A percentile compares a stretch with the other conserved stretches of the same genome.
Conservation (phyloP, 1,139 yeast species). For the Hansenula lynferdii region DNA sequence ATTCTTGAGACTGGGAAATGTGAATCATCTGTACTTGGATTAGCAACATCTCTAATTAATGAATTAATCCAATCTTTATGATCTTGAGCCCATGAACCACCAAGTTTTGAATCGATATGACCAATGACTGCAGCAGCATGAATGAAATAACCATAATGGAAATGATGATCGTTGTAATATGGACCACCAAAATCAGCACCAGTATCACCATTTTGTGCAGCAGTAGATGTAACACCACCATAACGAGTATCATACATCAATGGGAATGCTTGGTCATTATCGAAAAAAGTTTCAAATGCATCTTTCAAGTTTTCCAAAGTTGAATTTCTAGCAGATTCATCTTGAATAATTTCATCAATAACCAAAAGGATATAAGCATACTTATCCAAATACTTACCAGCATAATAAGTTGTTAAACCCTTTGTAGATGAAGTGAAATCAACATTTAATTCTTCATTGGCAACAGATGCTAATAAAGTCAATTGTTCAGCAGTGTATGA, state of each 20-base stretch:
- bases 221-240: slow-evolving; percentile 66
- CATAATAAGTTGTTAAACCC: slow-evolving; percentile 49
- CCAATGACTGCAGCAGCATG: slow-evolving; percentile 79
- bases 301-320: slow-evolving; percentile 46
- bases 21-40: slow-evolving; percentile 55
- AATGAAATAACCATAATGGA: slow-evolving; percentile 74
- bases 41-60: slow-evolving; percentile 71
- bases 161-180: slow-evolving; percentile 76
- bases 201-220: slow-evolving; percentile 48
- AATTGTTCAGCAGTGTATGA: slow-evolving; percentile 48
- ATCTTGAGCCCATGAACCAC: slow-evolving; percentile 63
- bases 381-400: slow-evolving; percentile 73
- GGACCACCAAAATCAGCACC: slow-evolving; percentile 60
- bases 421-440: slow-evolving; percentile 49
- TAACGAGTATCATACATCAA: slow-evolving; percentile 64
- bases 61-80: slow-evolving; percentile 64
- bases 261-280: slow-evolving; percentile 51
- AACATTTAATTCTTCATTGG: slow-evolving; percentile 52
- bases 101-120: slow-evolving; percentile 50
- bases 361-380: slow-evolving; percentile 68
- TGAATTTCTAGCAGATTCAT: slow-evolving; percentile 42
- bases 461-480: slow-evolving; percentile 45
- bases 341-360: slow-evolving; percentile 53
- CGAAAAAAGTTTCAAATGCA: slow-evolving; percentile 46
- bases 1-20: slow-evolving; percentile 73